A percentile compares a stretch with the other conserved stretches of the same genome.
phyloP scores from a whole-genome alignment of 257 asterid genomes.

The Coffea canephora region DNA sequence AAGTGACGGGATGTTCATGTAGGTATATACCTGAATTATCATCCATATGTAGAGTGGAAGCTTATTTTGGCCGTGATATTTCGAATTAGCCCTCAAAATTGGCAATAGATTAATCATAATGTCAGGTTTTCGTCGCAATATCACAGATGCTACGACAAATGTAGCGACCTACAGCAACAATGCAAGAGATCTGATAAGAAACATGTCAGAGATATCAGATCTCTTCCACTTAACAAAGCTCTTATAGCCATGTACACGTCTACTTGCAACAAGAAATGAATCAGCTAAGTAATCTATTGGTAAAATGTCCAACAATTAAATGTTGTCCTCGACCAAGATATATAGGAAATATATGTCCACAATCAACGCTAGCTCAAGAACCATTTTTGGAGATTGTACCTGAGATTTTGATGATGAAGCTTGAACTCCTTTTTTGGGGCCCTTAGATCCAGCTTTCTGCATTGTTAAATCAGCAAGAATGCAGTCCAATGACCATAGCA shows the following conservation, averaged over 20 bases:
- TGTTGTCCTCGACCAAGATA: not conserved
- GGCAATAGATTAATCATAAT: conserved; percentile 51
- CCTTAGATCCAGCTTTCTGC: conserved; percentile 57
- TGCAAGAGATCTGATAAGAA: not conserved
- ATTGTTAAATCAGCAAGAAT: conserved; percentile 61
- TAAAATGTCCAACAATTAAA: not conserved
- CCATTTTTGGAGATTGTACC: conserved; percentile 36
- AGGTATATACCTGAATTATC: conserved; percentile 55
- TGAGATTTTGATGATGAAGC: conserved; percentile 71
- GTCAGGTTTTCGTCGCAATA: conserved; percentile 76
- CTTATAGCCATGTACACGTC: too few species aligned
- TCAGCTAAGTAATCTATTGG: not conserved
- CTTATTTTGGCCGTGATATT: conserved; percentile 80
- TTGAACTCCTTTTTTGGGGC: conserved; percentile 63
- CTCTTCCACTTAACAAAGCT: not conserved
- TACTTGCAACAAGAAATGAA: too few species aligned
- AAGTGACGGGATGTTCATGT: not conserved
- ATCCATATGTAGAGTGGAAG: conserved; percentile 69
- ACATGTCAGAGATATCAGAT: too few species aligned
- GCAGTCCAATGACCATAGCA: conserved; percentile 69
- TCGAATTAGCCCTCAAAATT: conserved; percentile 50
- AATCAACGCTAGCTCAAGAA: too few species aligned
- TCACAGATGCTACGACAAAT: conserved; percentile 63
- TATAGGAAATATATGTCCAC: not conserved
- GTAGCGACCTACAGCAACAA: conserved; percentile 65